A percentile compares a stretch with the other conserved stretches of the same genome.
These are phyloP conservation scores for Aspergillus haitiensis DNA, from an alignment of 495 filamentous ascomycete genomes.

Conservation along the genomic window DNA sequence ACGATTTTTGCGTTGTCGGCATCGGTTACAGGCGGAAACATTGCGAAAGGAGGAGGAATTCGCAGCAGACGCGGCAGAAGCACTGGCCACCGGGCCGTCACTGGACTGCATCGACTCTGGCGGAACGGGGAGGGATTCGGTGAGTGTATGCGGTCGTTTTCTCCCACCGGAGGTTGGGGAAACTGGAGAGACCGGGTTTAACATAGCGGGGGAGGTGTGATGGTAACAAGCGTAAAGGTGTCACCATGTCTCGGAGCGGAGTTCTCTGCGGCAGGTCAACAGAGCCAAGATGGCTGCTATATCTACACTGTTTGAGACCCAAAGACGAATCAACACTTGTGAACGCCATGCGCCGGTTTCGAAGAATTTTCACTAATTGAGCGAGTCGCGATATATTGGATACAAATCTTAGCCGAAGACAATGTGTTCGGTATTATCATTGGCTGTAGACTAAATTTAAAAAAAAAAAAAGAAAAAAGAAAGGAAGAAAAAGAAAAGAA, in stretches of 20 bases:
- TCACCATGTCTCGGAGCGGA: constrained; percentile 41
- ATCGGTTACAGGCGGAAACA: constrained; percentile 93
- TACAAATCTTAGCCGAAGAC: not conserved
- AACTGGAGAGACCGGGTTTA: constrained; percentile 38
- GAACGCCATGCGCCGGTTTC: constrained; percentile 28
- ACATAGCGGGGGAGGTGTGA: constrained; percentile 36
- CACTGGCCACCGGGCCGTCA: constrained; percentile 21
- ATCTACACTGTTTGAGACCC: constrained; percentile 21
- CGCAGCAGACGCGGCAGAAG: constrained; percentile 30
- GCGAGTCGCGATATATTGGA: not conserved
- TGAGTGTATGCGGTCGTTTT: constrained; percentile 44
- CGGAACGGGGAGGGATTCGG: constrained; percentile 25
- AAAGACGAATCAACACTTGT: constrained; percentile 38
- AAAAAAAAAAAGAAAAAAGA: no score
- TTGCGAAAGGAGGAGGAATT: constrained; percentile 75
- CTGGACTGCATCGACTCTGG: constrained; percentile 20
- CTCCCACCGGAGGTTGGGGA: constrained; percentile 41
- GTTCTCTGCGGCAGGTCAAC: constrained; percentile 20
- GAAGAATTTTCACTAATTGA: not conserved
- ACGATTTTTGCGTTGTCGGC: constrained; percentile 86
- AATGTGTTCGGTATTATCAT: no score
- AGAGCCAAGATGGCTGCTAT: constrained; percentile 10
- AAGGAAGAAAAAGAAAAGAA: no score
- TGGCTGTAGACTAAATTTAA: no score
- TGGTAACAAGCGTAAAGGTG: constrained; percentile 30